A percentile compares a stretch with the other conserved stretches of the same genome.
These are phyloP conservation scores for Stentor coeruleus DNA, from an alignment of 73 alveolate genomes.

Conservation along the genomic window DNA sequence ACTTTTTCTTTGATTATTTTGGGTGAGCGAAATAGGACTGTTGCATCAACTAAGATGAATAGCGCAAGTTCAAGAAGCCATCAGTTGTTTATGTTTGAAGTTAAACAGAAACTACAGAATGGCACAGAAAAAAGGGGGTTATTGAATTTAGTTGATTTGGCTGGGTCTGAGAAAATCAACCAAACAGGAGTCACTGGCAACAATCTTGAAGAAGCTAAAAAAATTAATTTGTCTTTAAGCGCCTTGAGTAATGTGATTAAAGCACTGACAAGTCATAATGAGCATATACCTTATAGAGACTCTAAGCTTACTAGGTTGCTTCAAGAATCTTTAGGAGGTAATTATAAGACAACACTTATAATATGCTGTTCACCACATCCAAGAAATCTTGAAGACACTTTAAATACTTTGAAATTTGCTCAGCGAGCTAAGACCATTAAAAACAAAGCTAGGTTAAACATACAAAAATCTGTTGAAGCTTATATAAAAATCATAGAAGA, in stretches of 20 bases:
- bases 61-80: conserved; percentile 92
- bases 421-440: conserved; percentile 86
- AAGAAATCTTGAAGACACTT: conserved; percentile 72
- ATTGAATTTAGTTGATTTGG: conserved; percentile 79
- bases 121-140: conserved; percentile 58
- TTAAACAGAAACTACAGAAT: conserved; percentile 73
- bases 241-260: conserved; percentile 78
- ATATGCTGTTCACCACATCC: conserved; percentile 79
- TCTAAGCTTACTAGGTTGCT: conserved; percentile 34
- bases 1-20: conserved; percentile 71
- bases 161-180: conserved; percentile 77
- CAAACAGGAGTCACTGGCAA: conserved; percentile 72
- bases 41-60: conserved; percentile 91
- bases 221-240: conserved; percentile 69
- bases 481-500: not conserved
- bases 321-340: conserved; percentile 11
- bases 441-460: conserved; percentile 39
- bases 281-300: conserved; percentile 81
- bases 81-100: conserved; percentile 93
- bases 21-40: conserved; percentile 83
- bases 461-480: conserved; percentile 3
- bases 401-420: conserved; percentile 82
- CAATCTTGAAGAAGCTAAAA: conserved; percentile 71
- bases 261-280: conserved; percentile 60
- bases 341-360: conserved; percentile 47